Percentiles rank a stretch among this genome's conserved stretches.
Conservation (phyloP, 352 stramenopile genomes). For the Thalassiosira hispida region DNA sequence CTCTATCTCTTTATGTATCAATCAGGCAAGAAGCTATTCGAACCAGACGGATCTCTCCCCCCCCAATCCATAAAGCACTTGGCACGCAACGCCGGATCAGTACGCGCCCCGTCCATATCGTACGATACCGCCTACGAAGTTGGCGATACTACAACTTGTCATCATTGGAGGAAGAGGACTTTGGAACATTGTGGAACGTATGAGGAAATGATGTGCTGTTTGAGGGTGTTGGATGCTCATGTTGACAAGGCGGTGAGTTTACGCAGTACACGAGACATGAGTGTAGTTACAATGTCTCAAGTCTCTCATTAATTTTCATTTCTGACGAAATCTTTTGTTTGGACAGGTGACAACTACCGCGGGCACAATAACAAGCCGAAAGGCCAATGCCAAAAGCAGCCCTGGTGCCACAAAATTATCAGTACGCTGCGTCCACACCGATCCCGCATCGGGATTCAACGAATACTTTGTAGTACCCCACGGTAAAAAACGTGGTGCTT, state of each 20-base stretch:
- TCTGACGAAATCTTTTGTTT: neutral
- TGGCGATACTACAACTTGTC: conserved; percentile 62
- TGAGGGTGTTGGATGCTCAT: conserved; percentile 56
- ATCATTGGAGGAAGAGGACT: conserved; percentile 77
- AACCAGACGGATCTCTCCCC: conserved; percentile 58
- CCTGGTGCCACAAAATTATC: conserved; percentile 1
- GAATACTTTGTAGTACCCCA: conserved; percentile 62
- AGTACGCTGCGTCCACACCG: conserved; percentile 46
- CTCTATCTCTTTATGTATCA: neutral
- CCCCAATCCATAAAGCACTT: conserved; percentile 44
- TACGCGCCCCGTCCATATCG: conserved; percentile 57
- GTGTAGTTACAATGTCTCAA: too few species aligned
- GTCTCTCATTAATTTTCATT: too few species aligned
- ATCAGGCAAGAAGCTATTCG: conserved; percentile 58
- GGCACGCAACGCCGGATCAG: conserved; percentile 59
- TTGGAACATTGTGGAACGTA: conserved; percentile 53
- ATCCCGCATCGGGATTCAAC: conserved; percentile 47
- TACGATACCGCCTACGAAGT: conserved; percentile 80
- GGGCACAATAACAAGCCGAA: conserved; percentile 23
- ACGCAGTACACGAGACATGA: too few species aligned
- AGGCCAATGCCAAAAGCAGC: conserved; percentile 22
- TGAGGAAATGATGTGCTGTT: conserved; percentile 61
- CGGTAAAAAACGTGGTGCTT: conserved; percentile 47
- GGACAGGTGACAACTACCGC: conserved; percentile 22
- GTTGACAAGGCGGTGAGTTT: conserved; percentile 58